Base-by-base conservation (phyloP, 768 basidiomycete species). In the Porpolomopsis calyptriformis region DNA sequence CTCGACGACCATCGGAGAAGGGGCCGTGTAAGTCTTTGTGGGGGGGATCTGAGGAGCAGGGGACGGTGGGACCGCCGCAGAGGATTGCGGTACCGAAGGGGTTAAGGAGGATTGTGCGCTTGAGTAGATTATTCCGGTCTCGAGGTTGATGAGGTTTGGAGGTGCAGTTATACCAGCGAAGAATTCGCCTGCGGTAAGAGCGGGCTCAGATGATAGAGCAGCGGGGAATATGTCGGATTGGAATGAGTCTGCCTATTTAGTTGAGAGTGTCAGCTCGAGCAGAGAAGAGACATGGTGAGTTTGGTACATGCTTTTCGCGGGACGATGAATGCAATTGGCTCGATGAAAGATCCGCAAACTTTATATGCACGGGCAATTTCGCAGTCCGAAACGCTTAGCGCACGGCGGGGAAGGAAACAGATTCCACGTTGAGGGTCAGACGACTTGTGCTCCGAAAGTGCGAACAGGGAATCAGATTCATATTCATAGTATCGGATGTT, bases 401-500 rank as follows among this genome's bases (percentile, higher is more conserved):
- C 82, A 40, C 92, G 85, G 27, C 93, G 79, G 10, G 96, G 96
- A 35, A 96, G 74, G 82, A 98, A 92, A 61, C 86, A 89, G 80
- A 98, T 87, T 10, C 96, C 96, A 43, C 93, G 87, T 63, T 98
- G 94, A 23, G 94, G 93, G 43, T 93, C 88, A 16, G 80, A 71
- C 3, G 84, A 86, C 62, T 92, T 86, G 73, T 93, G 77, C 60
- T 97, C 96, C 16, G 80, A 69, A 4, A 91, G 72, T 14, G 77
- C 62, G 65, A 78, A 73, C 16, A 98, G 71, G 39, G 79, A 71
- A 64, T 97, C 93, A 25, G 74, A 77, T 56, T 96, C 93, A 64
- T 84, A 92, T 61, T 99, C 96, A 63, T 83, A 98, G 73, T 89
- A 94, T n/a, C 94, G 82, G 51, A 98, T 82, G 61, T 99, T 99